Percentiles rank a stretch among this genome's conserved stretches.
Conservation (phyloP, 164 flowering plant genomes). For the Cinnamomum micranthum region DNA sequence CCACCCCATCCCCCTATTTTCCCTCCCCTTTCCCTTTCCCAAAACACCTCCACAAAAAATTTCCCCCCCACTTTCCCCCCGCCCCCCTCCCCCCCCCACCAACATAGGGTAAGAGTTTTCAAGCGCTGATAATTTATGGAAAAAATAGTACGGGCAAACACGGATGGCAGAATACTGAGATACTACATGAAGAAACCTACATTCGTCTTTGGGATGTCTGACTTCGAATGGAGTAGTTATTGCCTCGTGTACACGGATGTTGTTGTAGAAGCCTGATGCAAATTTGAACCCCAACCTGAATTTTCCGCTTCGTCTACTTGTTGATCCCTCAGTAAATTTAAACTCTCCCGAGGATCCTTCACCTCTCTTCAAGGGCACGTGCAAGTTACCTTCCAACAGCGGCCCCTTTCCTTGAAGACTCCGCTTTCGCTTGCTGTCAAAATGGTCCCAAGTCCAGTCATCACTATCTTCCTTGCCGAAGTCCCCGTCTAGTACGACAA, state of each 20-base stretch:
- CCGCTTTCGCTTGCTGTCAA: slow-evolving; percentile 9
- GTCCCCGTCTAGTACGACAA: slow-evolving; percentile 91
- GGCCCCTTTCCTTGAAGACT: slow-evolving; percentile 97
- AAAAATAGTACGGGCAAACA: background rate
- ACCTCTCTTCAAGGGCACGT: slow-evolving; percentile 78
- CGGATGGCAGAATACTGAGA: too few relatives aligned
- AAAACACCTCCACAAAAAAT: too few relatives aligned
- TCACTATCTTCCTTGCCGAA: slow-evolving; percentile 47
- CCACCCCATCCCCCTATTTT: too few relatives aligned
- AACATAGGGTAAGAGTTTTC: too few relatives aligned
- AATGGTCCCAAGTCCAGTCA: background rate
- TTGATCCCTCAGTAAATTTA: slow-evolving; percentile 91
- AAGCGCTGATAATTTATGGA: too few relatives aligned
- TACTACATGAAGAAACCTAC: slow-evolving; percentile 36
- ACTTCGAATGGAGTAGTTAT: slow-evolving; percentile 92
- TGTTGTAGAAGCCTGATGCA: slow-evolving; percentile 65
- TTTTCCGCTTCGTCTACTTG: slow-evolving; percentile 92
- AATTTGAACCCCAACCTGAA: slow-evolving; percentile 88
- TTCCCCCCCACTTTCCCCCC: too few relatives aligned
- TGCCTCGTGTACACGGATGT: slow-evolving; percentile 78
- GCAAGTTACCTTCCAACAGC: slow-evolving; percentile 80
- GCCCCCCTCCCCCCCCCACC: too few relatives aligned
- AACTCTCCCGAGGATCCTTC: slow-evolving; percentile 90
- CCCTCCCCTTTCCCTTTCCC: too few relatives aligned
- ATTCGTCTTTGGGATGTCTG: slow-evolving; percentile 93